These are phyloP conservation scores for Cochlearia excelsa DNA, from an alignment of 345 rosid genomes.

Conservation along the genomic window DNA sequence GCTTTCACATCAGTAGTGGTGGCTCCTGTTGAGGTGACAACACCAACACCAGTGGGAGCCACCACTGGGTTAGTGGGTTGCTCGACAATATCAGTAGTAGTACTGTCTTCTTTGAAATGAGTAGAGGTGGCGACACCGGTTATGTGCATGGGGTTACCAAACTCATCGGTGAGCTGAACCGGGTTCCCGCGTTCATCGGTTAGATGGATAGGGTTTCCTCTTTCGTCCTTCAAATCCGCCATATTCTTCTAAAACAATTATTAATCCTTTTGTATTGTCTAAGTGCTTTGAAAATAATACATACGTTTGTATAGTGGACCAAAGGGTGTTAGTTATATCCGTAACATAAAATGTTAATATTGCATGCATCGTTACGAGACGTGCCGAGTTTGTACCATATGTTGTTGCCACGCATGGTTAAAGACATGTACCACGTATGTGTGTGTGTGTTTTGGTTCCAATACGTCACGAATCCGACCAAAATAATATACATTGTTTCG, in stretches of 20 bases:
- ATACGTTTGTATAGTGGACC: no score
- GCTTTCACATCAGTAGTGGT: not conserved
- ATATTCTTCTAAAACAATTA: conserved; percentile 18
- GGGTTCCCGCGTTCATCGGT: conserved; percentile 55
- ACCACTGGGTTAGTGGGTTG: not conserved
- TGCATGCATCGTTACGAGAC: no score
- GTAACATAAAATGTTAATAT: no score
- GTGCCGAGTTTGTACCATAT: no score
- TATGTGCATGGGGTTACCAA: conserved; percentile 58
- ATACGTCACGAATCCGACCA: no score
- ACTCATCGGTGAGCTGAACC: conserved; percentile 55
- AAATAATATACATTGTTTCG: no score
- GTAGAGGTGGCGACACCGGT: conserved; percentile 50
- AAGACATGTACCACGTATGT: no score
- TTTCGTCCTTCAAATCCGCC: conserved; percentile 60
- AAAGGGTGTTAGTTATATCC: no score
- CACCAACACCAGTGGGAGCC: not conserved
- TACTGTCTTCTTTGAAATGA: conserved; percentile 1
- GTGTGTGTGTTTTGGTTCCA: no score
- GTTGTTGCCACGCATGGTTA: no score
- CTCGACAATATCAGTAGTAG: not conserved
- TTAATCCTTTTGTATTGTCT: no score
- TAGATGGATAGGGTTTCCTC: conserved; percentile 51
- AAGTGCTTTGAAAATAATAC: no score
- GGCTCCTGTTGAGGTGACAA: not conserved